Base-by-base conservation (phyloP, 352 stramenopile species). In the Phytophthora citrophthora region DNA sequence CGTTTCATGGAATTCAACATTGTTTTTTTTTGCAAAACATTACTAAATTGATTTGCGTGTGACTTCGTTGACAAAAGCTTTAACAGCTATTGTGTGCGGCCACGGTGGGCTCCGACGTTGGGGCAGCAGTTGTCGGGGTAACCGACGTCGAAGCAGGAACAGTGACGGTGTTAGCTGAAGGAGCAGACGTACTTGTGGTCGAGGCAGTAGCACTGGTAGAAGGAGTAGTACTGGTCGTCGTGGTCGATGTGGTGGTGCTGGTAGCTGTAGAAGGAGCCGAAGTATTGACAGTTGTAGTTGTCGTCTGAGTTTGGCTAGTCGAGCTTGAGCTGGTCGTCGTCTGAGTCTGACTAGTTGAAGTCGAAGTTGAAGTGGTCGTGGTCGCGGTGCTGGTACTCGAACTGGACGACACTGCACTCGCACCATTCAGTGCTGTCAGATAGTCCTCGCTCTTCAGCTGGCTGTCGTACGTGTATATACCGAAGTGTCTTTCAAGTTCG, bases 401-500 rank as follows among this genome's bases (percentile, higher is more conserved):
- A 38, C 63, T 67, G 20, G 44, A n/a, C n/a, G 63, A 66, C 12
- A 66, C 61, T 9, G 61, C 61, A 32, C 9, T 13, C 1, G 54
- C 61, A 29, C 61, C 54, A 24, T 27, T 18, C 41, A 65, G 41
- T 29, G 46, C 43, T 4, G 54, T 67, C 31, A 77, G 68, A 23
- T 70, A 81, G 11, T 68, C 40, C 23, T 64, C 43, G 23, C 63
- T 76, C 61, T 90, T 90, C 29, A 72, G 52, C 49, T 82, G 39
- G 34, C 69, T 70, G 51, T 78, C 66, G 63, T 72, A 73, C 49
- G 71, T 84, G 60, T 77, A 86, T 31, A 88, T 69, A 31, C 81
- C 81, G 61, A 90, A 90, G 58, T 84, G 72, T 46, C 64, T 66
- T 53, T 90, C 81, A 9, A 76, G 71, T 43, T 85, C 71, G 6